Conservation (phyloP, 2,329 filamentous ascomycete species). For the Xylaria digitata region DNA sequence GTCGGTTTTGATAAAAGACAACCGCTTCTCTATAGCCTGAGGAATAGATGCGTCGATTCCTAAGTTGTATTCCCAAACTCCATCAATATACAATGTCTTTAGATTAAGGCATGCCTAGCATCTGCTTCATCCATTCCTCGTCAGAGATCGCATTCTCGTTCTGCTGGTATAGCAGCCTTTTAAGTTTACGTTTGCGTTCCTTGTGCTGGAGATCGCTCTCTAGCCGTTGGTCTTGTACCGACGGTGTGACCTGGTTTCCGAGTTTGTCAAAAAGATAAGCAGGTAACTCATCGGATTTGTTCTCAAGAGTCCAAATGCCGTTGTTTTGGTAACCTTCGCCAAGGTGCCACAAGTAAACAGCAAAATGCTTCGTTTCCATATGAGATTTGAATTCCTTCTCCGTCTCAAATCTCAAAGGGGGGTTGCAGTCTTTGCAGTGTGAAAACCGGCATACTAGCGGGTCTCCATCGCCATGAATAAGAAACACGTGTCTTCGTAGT, state of each 20-base stretch:
- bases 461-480: constrained; percentile 58
- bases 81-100: constrained; percentile 2
- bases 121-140: constrained; percentile 52
- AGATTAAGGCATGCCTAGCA: constrained; percentile 41
- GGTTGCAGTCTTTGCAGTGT: constrained; percentile 50
- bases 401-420: constrained; percentile 41
- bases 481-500: constrained; percentile 63
- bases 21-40: background rate
- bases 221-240: constrained; percentile 62
- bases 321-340: constrained; percentile 68
- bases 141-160: constrained; percentile 60
- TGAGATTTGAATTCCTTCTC: constrained; percentile 59
- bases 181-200: constrained; percentile 58
- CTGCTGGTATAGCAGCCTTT: constrained; percentile 56
- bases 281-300: constrained; percentile 52
- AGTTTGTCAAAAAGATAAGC: constrained; percentile 63
- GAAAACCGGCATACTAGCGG: constrained; percentile 54
- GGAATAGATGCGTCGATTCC: constrained; percentile 3
- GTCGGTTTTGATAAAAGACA: background rate
- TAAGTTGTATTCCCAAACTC: background rate
- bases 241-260: constrained; percentile 69
- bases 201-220: constrained; percentile 61
- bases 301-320: constrained; percentile 43
- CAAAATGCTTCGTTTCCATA: constrained; percentile 65
- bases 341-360: constrained; percentile 66